These are phyloP conservation scores for Heliamphora pulchella DNA, from an alignment of 179 eudicot genomes.

Conservation along the genomic window DNA sequence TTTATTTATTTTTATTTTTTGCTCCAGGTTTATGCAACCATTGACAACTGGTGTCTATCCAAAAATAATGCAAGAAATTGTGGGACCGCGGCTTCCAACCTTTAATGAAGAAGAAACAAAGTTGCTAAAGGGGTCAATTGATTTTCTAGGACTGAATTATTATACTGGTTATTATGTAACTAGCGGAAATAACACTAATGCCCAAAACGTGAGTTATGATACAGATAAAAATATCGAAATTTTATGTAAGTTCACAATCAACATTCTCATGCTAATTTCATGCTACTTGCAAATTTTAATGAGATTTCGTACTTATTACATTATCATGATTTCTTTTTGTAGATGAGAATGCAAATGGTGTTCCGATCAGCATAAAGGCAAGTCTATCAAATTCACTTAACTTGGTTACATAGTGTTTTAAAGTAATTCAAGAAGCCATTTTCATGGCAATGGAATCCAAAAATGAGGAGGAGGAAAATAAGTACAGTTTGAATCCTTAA, in stretches of 20 bases:
- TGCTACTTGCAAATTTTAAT: background rate
- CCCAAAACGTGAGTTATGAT: background rate
- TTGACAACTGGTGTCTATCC: background rate
- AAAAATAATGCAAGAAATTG: background rate
- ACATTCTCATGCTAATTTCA: too few species aligned
- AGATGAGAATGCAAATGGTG: background rate
- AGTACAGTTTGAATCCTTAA: too few species aligned
- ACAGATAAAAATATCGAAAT: background rate
- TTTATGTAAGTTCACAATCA: too few species aligned
- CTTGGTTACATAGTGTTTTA: background rate
- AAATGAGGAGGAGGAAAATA: too few species aligned
- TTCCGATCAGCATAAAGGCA: background rate
- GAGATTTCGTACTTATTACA: background rate
- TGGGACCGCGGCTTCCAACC: background rate
- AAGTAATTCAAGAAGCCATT: too few species aligned
- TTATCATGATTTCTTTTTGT: background rate
- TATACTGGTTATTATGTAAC: constrained; percentile 11
- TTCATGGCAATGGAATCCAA: too few species aligned
- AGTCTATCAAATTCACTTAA: background rate
- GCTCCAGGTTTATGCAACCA: background rate
- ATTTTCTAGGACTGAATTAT: constrained; percentile 25
- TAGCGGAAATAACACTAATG: background rate
- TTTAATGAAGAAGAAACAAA: constrained; percentile 7
- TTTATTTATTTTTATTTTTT: too few species aligned
- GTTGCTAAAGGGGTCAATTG: constrained; percentile 23